phyloP scores from a whole-genome alignment of 257 asterid species.

The Fraxinus pennsylvanica region DNA sequence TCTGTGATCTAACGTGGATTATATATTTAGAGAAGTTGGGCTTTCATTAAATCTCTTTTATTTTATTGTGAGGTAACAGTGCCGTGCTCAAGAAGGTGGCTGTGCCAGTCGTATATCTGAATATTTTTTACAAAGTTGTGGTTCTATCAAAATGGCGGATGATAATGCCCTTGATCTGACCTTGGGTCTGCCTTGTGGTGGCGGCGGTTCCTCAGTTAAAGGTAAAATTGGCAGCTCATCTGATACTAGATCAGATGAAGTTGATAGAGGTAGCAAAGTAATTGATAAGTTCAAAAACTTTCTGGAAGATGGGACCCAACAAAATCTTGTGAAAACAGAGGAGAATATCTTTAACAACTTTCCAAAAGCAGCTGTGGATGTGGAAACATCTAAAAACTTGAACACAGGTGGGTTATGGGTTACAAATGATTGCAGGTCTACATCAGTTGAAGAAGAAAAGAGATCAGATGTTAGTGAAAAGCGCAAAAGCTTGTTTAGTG shows the following conservation, averaged over 20 bases:
- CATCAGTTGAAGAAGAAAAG: conserved; percentile 57
- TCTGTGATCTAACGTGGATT: conserved; percentile 11
- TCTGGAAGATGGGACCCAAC: conserved; percentile 81
- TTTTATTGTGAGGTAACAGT: conserved; percentile 20
- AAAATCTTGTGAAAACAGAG: conserved; percentile 51
- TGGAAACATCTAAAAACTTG: conserved; percentile 61
- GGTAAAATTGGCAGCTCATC: conserved; percentile 63
- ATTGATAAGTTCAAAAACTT: conserved; percentile 88
- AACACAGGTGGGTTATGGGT: conserved; percentile 65
- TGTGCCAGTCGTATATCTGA: conserved; percentile 18
- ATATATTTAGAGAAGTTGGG: not conserved
- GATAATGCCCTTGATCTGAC: conserved; percentile 82
- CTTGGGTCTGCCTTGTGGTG: conserved; percentile 75
- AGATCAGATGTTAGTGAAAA: conserved; percentile 60
- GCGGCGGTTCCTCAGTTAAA: conserved; percentile 56
- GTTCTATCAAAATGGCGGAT: conserved; percentile 57
- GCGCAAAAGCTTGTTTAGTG: conserved; percentile 58
- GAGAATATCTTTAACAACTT: conserved; percentile 53
- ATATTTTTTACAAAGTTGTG: conserved; percentile 6
- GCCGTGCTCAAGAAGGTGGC: conserved; percentile 11
- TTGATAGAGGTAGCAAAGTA: conserved; percentile 76
- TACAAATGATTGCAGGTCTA: conserved; percentile 50
- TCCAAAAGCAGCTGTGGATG: conserved; percentile 42
- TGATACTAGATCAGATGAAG: conserved; percentile 58
- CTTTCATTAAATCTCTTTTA: conserved; percentile 1